Conservation (phyloP, 176 grass and related monocot species). For the Triticum aestivum region DNA sequence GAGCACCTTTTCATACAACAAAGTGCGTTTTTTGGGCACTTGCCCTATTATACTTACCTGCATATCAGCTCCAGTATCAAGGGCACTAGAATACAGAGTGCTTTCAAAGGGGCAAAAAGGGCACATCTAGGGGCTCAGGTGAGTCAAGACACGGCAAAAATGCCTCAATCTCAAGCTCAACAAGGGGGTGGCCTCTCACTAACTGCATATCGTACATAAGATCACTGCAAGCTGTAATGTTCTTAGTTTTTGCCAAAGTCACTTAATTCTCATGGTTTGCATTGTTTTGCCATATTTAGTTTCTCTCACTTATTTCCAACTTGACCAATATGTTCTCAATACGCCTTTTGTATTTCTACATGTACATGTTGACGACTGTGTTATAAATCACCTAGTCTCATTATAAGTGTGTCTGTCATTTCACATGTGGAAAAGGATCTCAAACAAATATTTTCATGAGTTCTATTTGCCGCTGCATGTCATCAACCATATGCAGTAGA, state of each 20-base stretch:
- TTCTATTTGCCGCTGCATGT: neutral
- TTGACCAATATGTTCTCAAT: neutral
- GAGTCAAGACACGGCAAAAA: neutral
- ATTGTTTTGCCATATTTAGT: neutral
- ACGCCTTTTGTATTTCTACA: neutral
- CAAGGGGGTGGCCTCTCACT: neutral
- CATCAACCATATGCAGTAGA: neutral
- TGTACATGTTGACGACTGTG: neutral
- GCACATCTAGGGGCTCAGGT: neutral
- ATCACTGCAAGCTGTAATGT: too few species aligned
- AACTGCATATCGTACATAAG: neutral
- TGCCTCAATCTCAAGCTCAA: neutral
- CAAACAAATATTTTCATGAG: neutral
- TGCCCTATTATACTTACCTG: neutral
- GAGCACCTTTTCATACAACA: too few species aligned
- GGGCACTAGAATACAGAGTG: neutral
- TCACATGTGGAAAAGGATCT: neutral
- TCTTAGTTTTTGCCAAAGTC: neutral
- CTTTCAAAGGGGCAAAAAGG: neutral
- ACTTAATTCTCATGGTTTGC: neutral
- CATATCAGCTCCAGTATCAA: neutral
- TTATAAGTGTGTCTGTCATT: neutral
- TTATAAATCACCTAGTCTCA: neutral
- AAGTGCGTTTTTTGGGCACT: too few species aligned
- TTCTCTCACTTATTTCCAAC: neutral